Conservation (phyloP, 345 rosid species). For the Salix arbutifolia region DNA sequence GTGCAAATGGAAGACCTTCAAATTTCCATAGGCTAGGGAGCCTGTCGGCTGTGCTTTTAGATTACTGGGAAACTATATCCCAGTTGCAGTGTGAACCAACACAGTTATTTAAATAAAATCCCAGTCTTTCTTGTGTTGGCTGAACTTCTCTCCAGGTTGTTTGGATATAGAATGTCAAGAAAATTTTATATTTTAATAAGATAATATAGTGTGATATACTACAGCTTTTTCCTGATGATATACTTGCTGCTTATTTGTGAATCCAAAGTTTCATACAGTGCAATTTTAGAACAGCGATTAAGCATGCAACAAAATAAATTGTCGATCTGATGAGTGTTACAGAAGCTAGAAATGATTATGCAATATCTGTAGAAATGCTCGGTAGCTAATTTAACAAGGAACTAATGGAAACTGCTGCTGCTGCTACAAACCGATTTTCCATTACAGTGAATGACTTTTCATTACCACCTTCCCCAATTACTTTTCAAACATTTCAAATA, state of each 20-base stretch:
- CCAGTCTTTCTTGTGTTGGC: not conserved
- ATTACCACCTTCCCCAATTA: too few species aligned
- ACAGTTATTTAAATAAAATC: not conserved
- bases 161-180: not conserved
- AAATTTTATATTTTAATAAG: not conserved
- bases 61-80: not conserved
- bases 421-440: too few species aligned
- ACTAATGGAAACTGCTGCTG: too few species aligned
- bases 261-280: not conserved
- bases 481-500: too few species aligned
- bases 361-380: too few species aligned
- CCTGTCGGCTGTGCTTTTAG: too few species aligned
- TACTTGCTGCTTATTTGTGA: not conserved
- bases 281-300: not conserved
- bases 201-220: not conserved
- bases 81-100: not conserved
- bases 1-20: conserved; percentile 48
- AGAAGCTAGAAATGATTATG: not conserved
- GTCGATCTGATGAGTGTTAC: not conserved
- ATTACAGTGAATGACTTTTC: too few species aligned
- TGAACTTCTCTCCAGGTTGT: not conserved
- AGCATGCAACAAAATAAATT: not conserved
- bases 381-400: too few species aligned
- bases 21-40: not conserved
- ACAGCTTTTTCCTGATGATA: not conserved